phyloP scores from a whole-genome alignment of 371 early-diverging fungal genomes.

The Mucor ambiguus region DNA sequence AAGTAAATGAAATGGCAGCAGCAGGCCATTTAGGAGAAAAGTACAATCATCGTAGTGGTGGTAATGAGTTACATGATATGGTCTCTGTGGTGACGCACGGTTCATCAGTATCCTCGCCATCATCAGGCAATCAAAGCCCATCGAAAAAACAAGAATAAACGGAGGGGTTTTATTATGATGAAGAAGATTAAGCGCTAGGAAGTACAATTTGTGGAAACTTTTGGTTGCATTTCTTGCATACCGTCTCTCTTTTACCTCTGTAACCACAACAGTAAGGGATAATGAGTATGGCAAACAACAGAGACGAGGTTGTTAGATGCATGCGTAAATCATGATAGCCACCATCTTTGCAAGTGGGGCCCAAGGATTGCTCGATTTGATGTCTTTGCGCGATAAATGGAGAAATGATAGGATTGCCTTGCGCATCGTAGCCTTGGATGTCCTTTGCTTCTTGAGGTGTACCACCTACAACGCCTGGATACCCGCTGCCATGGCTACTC shows the following conservation, averaged over 20 bases:
- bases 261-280: slow-evolving; percentile 51
- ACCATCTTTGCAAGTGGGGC: slow-evolving; percentile 34
- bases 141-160: slow-evolving; percentile 10
- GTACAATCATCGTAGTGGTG: not conserved
- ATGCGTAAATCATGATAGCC: slow-evolving; percentile 48
- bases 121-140: slow-evolving; percentile 1
- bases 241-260: slow-evolving; percentile 37
- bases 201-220: slow-evolving; percentile 44
- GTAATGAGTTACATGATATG: not conserved
- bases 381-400: slow-evolving; percentile 41
- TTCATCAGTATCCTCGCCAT: not conserved
- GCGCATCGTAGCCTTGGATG: slow-evolving; percentile 39
- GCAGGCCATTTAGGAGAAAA: not conserved
- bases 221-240: slow-evolving; percentile 41
- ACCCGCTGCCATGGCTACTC: slow-evolving; percentile 11
- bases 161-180: not conserved
- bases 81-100: not conserved
- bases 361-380: slow-evolving; percentile 41
- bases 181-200: slow-evolving; percentile 19
- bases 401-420: slow-evolving; percentile 42
- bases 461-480: slow-evolving; percentile 41
- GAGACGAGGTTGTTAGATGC: slow-evolving; percentile 38
- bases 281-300: slow-evolving; percentile 39
- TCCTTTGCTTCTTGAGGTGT: slow-evolving; percentile 33
- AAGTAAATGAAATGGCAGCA: slow-evolving; percentile 14